Evolutionary conservation across 371 early-diverging fungal genomes (phyloP).

Genomic region (Mucor irregularis): DNA sequence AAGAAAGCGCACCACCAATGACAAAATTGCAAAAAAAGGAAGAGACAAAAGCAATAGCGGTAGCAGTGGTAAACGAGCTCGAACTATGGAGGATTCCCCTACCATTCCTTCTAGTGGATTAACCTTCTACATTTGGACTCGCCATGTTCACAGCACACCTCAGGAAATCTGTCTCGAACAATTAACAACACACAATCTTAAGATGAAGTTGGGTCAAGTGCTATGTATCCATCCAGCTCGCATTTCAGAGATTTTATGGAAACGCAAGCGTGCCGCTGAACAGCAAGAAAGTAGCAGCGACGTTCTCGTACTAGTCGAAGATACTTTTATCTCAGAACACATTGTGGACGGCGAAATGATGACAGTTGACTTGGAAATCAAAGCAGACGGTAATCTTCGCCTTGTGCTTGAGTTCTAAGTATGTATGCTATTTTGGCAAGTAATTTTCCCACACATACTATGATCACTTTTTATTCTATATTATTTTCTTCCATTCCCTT

Average conservation of each 20-base stretch:
- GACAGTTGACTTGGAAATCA: slow-evolving; percentile 23
- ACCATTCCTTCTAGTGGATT: background rate
- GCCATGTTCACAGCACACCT: background rate
- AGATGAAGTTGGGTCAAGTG: slow-evolving; percentile 2
- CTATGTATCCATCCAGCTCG: slow-evolving; percentile 10
- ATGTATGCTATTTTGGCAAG: background rate
- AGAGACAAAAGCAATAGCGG: background rate
- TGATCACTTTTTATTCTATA: slow-evolving; percentile 2
- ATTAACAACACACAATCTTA: slow-evolving; percentile 13
- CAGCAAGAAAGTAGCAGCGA: slow-evolving; percentile 2
- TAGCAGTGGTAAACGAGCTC: no score
- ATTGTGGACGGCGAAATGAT: slow-evolving; percentile 16
- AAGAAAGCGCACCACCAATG: background rate
- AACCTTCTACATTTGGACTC: slow-evolving; percentile 14
- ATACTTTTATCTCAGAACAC: slow-evolving; percentile 22
- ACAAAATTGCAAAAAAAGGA: no score
- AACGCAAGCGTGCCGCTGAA: background rate
- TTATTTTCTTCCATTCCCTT: background rate
- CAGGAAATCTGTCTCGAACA: slow-evolving; percentile 5
- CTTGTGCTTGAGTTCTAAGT: slow-evolving; percentile 23
- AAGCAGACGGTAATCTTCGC: slow-evolving; percentile 16
- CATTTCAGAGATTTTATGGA: slow-evolving; percentile 25
- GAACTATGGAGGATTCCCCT: no score
- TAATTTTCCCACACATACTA: background rate
- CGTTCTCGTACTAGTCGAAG: slow-evolving; percentile 24